phyloP scores from a whole-genome alignment of 768 basidiomycete species.

The Trametes coccinea region DNA sequence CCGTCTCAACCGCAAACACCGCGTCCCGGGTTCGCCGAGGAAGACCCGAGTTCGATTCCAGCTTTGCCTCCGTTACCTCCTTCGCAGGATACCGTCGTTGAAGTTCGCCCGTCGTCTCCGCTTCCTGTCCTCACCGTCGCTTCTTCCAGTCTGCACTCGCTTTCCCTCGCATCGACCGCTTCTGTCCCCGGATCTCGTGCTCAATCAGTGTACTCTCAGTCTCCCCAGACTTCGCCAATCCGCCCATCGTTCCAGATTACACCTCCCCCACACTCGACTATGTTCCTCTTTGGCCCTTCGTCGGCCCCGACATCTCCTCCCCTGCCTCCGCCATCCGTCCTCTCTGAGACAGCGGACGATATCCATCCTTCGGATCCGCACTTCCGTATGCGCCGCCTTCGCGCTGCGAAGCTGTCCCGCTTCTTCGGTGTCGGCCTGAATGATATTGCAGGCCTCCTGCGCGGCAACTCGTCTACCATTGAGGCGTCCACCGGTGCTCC shows the following conservation, averaged over 20 bases:
- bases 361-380: slow-evolving; percentile 13
- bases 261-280: slow-evolving; percentile 12
- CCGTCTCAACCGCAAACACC: not conserved
- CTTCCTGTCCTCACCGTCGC: slow-evolving; percentile 2
- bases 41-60: not conserved
- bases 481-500: not conserved
- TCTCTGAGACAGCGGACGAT: slow-evolving; percentile 6
- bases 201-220: not conserved
- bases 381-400: slow-evolving; percentile 40
- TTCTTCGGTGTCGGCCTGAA: slow-evolving; percentile 58
- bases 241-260: slow-evolving; percentile 8
- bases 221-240: slow-evolving; percentile 5
- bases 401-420: slow-evolving; percentile 54
- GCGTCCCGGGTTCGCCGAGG: not conserved
- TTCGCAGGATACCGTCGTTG: not conserved
- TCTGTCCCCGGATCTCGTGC: slow-evolving; percentile 2
- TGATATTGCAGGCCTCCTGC: slow-evolving; percentile 39
- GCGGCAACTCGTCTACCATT: slow-evolving; percentile 14
- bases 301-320: slow-evolving; percentile 12
- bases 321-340: not conserved
- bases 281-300: slow-evolving; percentile 8
- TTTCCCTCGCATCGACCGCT: slow-evolving; percentile 2
- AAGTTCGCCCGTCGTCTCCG: slow-evolving; percentile 3
- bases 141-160: slow-evolving; percentile 8
- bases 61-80: not conserved